phyloP scores from a whole-genome alignment of 441 rosid genomes.

The Corymbia calophylla region DNA sequence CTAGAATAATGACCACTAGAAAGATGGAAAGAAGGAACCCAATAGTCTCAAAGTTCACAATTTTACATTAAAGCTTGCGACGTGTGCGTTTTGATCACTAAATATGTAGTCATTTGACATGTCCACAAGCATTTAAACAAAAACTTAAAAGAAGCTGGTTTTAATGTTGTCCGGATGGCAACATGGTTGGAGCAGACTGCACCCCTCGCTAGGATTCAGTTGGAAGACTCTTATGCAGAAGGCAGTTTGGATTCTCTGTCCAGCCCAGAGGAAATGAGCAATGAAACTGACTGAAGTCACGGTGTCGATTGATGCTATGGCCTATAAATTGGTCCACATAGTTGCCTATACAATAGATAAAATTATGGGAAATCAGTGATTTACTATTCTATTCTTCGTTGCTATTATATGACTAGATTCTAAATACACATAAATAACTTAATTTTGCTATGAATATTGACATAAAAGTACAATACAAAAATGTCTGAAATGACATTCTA shows the following conservation, averaged over 20 bases:
- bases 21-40: neutral
- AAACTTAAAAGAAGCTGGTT: neutral
- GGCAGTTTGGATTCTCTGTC: neutral
- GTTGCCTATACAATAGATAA: neutral
- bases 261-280: no score
- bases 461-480: no score
- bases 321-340: neutral
- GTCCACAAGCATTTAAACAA: neutral
- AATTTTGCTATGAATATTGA: no score
- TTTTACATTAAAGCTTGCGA: neutral
- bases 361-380: neutral
- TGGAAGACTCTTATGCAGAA: neutral
- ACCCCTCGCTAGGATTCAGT: neutral
- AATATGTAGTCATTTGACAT: neutral
- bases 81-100: no score
- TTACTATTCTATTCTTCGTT: neutral
- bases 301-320: neutral
- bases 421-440: no score
- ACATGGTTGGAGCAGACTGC: neutral
- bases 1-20: neutral
- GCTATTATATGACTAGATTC: no score
- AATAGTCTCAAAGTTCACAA: neutral
- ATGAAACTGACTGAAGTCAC: neutral
- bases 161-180: neutral
- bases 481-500: accelerated